Conservation (phyloP, 2,329 filamentous ascomycete genomes). For the Fusarium cicatricum region DNA sequence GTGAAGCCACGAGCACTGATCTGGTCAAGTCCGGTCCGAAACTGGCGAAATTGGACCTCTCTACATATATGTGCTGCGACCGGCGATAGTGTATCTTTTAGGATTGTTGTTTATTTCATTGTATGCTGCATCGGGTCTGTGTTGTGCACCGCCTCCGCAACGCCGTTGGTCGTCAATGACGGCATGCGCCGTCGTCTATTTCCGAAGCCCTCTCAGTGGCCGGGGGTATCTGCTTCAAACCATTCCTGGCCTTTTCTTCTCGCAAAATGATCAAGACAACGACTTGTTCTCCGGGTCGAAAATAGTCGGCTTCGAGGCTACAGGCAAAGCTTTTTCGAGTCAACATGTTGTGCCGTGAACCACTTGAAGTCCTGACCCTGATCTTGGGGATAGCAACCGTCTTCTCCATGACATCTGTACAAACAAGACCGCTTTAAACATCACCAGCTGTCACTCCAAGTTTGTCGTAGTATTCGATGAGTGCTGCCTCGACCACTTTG, state of each 20-base stretch:
- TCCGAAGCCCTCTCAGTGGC: constrained; percentile 22
- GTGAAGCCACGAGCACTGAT: not conserved
- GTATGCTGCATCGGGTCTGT: constrained; percentile 8
- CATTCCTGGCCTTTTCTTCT: constrained; percentile 24
- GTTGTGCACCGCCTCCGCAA: constrained; percentile 12
- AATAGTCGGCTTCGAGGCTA: constrained; percentile 3
- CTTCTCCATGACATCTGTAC: constrained; percentile 14
- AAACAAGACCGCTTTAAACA: constrained; percentile 16
- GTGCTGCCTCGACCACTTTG: constrained; percentile 71
- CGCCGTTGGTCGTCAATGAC: constrained; percentile 15
- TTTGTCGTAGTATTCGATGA: constrained; percentile 70
- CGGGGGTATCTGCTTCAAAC: constrained; percentile 36
- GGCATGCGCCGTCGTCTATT: constrained; percentile 22
- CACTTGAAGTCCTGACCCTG: not conserved
- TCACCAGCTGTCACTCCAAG: constrained; percentile 19
- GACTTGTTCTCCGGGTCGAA: constrained; percentile 17
- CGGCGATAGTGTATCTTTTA: constrained; percentile 4
- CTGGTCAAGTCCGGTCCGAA: not conserved
- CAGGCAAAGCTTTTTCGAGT: constrained; percentile 1
- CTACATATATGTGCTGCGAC: constrained; percentile 16
- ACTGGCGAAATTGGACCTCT: constrained; percentile 1
- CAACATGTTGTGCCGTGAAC: constrained; percentile 11
- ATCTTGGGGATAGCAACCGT: not conserved
- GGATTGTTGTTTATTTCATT: constrained; percentile 34
- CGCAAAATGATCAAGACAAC: constrained; percentile 22